Conservation (phyloP, 1,284 basidiomycete genomes). For the Austroboletus niveus region DNA sequence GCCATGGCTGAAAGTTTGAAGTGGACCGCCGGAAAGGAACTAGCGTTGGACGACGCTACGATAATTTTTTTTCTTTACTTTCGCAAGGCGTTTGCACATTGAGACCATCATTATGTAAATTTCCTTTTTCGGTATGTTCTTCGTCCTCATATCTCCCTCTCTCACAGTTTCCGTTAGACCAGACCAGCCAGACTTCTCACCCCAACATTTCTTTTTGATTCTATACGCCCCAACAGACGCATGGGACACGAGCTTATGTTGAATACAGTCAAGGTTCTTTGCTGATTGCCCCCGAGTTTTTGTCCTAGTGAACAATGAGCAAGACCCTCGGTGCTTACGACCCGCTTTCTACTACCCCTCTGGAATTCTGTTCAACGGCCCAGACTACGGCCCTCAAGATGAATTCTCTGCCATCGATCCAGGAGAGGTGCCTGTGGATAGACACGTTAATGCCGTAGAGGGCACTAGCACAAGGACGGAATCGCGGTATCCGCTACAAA, state of each 20-base stretch:
- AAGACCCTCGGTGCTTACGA: background rate
- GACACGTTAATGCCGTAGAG: background rate
- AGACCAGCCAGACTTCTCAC: background rate
- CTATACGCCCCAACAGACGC: background rate
- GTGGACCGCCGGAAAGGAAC: conserved; percentile 8
- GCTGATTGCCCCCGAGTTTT: background rate
- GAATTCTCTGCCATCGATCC: background rate
- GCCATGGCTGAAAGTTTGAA: conserved; percentile 22
- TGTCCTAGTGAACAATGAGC: background rate
- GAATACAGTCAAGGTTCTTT: background rate
- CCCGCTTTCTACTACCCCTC: background rate
- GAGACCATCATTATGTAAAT: conserved; percentile 22
- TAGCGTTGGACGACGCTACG: conserved; percentile 5
- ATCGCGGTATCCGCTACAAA: background rate
- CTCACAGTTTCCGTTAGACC: no score
- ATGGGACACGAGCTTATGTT: background rate
- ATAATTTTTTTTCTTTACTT: background rate
- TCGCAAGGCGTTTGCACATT: background rate
- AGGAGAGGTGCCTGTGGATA: background rate
- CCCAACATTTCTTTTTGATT: background rate
- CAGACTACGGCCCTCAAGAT: background rate
- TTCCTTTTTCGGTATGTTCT: conserved; percentile 9
- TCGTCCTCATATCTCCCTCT: background rate
- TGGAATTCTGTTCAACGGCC: background rate
- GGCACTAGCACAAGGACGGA: background rate